phyloP scores from a whole-genome alignment of 768 basidiomycete species.

The Podaxis sp. region DNA sequence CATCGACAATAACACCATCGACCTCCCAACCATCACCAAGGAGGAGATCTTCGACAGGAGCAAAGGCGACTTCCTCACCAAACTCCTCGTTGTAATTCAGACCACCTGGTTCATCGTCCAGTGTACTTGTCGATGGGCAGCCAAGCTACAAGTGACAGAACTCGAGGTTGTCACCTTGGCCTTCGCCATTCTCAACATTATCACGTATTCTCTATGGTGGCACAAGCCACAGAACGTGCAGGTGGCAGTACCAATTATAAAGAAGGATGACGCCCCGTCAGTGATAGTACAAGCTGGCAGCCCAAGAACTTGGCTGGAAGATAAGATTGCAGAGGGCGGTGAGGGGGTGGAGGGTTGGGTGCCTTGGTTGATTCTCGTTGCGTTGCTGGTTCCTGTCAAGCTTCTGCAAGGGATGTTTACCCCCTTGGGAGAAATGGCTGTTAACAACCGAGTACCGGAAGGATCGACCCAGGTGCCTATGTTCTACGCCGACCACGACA shows the following conservation, averaged over 20 bases:
- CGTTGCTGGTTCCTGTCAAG: not conserved
- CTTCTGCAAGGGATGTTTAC: not conserved
- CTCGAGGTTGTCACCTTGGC: constrained; percentile 13
- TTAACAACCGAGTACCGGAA: not conserved
- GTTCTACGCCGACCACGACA: not conserved
- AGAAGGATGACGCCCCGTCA: not conserved
- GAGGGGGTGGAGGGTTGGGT: not conserved
- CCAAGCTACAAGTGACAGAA: not conserved
- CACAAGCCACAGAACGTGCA: constrained; percentile 11
- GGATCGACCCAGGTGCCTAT: not conserved
- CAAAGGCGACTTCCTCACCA: constrained; percentile 26
- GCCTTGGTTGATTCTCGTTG: not conserved
- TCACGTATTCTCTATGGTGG: constrained; percentile 14
- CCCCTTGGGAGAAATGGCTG: not conserved
- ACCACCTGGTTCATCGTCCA: constrained; percentile 23
- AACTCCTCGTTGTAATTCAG: constrained; percentile 24
- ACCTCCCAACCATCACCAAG: not conserved
- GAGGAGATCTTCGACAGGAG: constrained; percentile 26
- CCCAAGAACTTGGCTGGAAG: not conserved
- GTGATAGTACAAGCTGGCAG: not conserved
- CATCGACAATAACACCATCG: not conserved
- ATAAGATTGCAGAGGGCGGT: not conserved
- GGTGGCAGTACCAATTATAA: not conserved
- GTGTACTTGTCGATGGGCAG: constrained; percentile 3
- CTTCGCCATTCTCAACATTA: constrained; percentile 1